Conservation (phyloP, 73 alveolate genomes). For the Halteria grandinella region DNA sequence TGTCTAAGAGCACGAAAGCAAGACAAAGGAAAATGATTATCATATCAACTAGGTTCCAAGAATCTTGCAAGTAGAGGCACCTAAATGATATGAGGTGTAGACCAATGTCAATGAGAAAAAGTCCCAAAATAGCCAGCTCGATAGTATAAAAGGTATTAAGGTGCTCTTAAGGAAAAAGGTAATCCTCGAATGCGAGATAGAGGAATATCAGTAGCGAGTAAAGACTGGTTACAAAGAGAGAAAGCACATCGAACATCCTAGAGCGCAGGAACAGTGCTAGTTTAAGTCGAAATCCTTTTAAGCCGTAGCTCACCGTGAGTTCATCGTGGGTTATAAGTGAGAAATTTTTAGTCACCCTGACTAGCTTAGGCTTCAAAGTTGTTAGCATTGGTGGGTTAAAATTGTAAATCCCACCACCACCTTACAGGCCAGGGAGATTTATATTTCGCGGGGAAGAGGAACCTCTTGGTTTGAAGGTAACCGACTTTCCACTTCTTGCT, state of each 20-base stretch:
- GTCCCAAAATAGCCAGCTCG: constrained; percentile 42
- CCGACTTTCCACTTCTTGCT: no score
- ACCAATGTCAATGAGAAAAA: constrained; percentile 46
- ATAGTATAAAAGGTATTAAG: background rate
- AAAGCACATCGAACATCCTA: constrained; percentile 48
- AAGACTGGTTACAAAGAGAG: constrained; percentile 43
- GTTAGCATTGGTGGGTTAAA: no score
- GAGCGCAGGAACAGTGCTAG: constrained; percentile 53
- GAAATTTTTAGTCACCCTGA: no score
- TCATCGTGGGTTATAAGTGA: no score
- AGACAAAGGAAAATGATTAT: constrained; percentile 47
- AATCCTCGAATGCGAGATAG: constrained; percentile 45
- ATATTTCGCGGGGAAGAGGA: no score
- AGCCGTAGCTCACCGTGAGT: constrained; percentile 20
- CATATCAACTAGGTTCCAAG: constrained; percentile 63
- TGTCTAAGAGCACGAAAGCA: constrained; percentile 52
- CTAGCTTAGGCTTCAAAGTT: no score
- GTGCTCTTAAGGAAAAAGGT: background rate
- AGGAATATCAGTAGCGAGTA: constrained; percentile 55
- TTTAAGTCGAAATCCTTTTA: constrained; percentile 1
- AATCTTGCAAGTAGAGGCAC: constrained; percentile 43
- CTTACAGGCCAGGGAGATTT: no score
- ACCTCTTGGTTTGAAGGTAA: no score
- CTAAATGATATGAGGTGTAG: constrained; percentile 48
- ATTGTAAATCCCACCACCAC: no score